A percentile compares a stretch with the other conserved stretches of the same genome.
phyloP scores from a whole-genome alignment of 257 asterid genomes.

The Forsythia suspensa region DNA sequence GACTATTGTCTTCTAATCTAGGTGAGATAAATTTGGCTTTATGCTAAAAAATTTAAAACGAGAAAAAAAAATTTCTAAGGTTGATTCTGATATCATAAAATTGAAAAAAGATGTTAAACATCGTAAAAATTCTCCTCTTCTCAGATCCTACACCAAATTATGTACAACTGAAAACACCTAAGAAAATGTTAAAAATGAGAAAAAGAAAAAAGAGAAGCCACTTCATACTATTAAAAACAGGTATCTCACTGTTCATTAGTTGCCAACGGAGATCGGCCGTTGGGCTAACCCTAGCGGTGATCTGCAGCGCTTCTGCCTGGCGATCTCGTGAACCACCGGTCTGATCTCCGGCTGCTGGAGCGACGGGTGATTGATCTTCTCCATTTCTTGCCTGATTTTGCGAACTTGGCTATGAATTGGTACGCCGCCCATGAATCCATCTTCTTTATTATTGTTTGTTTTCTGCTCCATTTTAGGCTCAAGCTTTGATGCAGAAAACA shows the following conservation, averaged over 20 bases:
- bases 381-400: conserved; percentile 4
- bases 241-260: not conserved
- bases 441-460: not conserved
- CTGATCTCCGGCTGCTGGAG: not conserved
- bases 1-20: no score
- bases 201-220: not conserved
- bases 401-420: conserved; percentile 11
- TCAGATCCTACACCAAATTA: not conserved
- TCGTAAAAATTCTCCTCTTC: not conserved
- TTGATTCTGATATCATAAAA: not conserved
- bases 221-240: not conserved
- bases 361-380: conserved; percentile 2
- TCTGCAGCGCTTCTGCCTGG: not conserved
- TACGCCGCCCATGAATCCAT: not conserved
- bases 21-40: no score
- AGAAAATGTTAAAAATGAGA: not conserved
- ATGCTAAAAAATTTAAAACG: no score
- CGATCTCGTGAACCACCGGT: not conserved
- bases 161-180: not conserved
- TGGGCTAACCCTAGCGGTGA: not conserved
- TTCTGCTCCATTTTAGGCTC: not conserved
- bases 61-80: no score
- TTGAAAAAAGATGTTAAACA: no score
- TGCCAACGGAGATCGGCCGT: not conserved
- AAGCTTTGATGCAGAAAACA: not conserved